phyloP scores from a whole-genome alignment of 257 asterid genomes.

The Solanum bulbocastanum region DNA sequence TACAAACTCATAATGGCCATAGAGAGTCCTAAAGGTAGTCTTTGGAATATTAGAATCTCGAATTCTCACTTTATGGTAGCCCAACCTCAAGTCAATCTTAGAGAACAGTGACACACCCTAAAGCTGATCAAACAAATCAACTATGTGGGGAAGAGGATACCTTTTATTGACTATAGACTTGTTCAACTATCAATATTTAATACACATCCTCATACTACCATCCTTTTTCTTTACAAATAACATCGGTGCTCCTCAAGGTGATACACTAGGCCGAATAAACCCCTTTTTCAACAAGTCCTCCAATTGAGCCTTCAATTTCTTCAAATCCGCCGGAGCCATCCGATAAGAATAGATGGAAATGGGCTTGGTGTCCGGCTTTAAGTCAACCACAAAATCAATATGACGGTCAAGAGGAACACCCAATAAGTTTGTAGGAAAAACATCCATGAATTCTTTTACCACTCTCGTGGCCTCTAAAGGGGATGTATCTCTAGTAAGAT shows the following conservation, averaged over 20 bases:
- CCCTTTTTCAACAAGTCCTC: background rate
- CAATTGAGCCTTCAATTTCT: background rate
- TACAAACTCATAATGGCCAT: too few species aligned
- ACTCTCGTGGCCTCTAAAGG: background rate
- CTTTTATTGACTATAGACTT: too few species aligned
- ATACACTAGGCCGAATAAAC: too few species aligned
- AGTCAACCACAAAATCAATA: background rate
- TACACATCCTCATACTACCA: too few species aligned
- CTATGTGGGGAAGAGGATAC: accelerated
- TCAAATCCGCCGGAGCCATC: background rate
- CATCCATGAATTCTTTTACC: too few species aligned
- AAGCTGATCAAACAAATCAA: background rate
- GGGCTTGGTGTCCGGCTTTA: background rate
- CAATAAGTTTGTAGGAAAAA: too few species aligned
- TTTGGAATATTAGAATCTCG: background rate
- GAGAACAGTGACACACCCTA: background rate
- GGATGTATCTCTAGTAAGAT: too few species aligned
- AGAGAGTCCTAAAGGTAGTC: background rate
- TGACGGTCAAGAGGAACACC: background rate
- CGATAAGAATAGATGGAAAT: background rate
- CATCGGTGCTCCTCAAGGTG: background rate
- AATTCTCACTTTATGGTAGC: background rate
- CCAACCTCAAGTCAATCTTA: background rate
- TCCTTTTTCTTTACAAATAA: background rate
- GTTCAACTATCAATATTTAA: background rate